These are phyloP conservation scores for Carex arenaria DNA, from an alignment of 202 grass and related monocot genomes.

Conservation along the genomic window DNA sequence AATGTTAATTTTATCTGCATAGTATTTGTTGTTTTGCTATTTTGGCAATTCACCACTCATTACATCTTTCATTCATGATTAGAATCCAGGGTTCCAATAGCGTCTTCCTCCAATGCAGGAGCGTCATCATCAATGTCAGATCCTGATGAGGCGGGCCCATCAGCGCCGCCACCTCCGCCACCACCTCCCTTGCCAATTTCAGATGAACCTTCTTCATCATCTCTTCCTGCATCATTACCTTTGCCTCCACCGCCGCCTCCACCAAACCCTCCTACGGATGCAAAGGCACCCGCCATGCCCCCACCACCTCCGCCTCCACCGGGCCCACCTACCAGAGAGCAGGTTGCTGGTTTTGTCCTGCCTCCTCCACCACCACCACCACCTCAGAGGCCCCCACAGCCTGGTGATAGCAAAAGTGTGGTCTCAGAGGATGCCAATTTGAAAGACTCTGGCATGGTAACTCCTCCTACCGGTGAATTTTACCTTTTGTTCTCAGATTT, in stretches of 20 bases:
- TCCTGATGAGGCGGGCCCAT: conserved; percentile 67
- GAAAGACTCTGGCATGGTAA: conserved; percentile 54
- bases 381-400: conserved; percentile 39
- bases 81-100: conserved; percentile 69
- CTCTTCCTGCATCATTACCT: conserved; percentile 37
- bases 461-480: background rate
- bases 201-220: conserved; percentile 45
- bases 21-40: background rate
- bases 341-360: conserved; percentile 36
- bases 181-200: conserved; percentile 66
- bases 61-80: conserved; percentile 17
- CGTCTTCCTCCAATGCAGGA: conserved; percentile 43
- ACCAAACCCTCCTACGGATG: conserved; percentile 45
- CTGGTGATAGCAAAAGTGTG: conserved; percentile 32
- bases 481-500: conserved; percentile 1
- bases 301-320: conserved; percentile 82
- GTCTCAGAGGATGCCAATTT: conserved; percentile 37
- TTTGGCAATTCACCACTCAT: conserved; percentile 1
- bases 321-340: conserved; percentile 55
- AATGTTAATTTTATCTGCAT: background rate
- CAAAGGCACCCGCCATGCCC: conserved; percentile 37
- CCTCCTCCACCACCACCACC: conserved; percentile 74
- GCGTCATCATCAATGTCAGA: conserved; percentile 66
- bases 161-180: conserved; percentile 67
- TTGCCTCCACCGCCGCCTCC: conserved; percentile 66